phyloP scores from a whole-genome alignment of 2,329 filamentous ascomycete genomes.

The Diplodia corticola region DNA sequence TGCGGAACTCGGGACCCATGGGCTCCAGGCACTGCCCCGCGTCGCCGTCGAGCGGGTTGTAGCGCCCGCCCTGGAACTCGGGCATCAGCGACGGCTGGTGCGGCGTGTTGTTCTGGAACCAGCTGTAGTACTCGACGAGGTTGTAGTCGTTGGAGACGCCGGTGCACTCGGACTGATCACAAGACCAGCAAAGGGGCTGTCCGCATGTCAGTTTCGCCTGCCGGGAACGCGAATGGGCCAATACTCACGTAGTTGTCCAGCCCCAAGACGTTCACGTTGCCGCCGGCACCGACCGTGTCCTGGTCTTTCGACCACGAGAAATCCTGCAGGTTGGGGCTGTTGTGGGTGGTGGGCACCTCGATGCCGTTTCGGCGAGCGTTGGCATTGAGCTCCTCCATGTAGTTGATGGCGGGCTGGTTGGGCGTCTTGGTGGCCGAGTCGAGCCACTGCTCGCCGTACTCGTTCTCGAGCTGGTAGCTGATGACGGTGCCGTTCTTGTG shows the following conservation, averaged over 20 bases:
- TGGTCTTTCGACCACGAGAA: constrained; percentile 63
- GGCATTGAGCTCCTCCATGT: constrained; percentile 59
- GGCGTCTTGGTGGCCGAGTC: constrained; percentile 42
- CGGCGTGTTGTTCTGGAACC: constrained; percentile 45
- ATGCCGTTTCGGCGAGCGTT: constrained; percentile 58
- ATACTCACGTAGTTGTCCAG: constrained; percentile 49
- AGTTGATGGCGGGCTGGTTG: constrained; percentile 52
- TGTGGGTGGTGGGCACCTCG: constrained; percentile 58
- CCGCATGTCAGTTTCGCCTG: neutral
- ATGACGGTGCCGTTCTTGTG: constrained; percentile 59
- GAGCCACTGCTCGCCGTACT: constrained; percentile 48
- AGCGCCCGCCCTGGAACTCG: constrained; percentile 61
- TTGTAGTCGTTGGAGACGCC: constrained; percentile 59
- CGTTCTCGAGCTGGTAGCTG: constrained; percentile 61
- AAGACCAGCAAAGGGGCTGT: constrained; percentile 58
- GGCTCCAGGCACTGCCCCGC: constrained; percentile 56
- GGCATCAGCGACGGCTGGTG: constrained; percentile 57
- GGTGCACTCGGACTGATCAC: constrained; percentile 62
- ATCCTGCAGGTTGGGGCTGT: constrained; percentile 57
- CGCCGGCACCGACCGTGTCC: constrained; percentile 48
- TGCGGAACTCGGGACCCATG: constrained; percentile 61
- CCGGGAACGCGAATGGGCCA: no score
- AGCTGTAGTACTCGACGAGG: constrained; percentile 49
- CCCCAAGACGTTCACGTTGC: constrained; percentile 57
- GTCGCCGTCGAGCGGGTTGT: constrained; percentile 63